phyloP scores from a whole-genome alignment of 129 eudicot genomes.

The Chrysanthemum seticuspe region DNA sequence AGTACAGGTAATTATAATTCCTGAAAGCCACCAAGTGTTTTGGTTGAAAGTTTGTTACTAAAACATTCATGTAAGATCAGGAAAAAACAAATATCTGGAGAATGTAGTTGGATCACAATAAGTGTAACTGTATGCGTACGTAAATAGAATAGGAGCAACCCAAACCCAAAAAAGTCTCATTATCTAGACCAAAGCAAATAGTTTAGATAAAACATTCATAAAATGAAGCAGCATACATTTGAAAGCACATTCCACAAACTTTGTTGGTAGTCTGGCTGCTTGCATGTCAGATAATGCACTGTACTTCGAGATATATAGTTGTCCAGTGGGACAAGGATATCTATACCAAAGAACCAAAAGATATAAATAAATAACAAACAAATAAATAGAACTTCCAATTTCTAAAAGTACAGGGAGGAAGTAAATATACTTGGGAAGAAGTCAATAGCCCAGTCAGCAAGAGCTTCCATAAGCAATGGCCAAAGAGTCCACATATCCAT shows the following conservation, averaged over 20 bases:
- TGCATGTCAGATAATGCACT: slow-evolving; percentile 70
- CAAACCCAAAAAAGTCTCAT: neutral
- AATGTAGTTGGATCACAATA: slow-evolving; percentile 9
- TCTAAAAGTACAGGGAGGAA: neutral
- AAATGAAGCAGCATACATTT: slow-evolving; percentile 44
- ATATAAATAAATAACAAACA: slow-evolving; percentile 1
- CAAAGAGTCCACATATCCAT: slow-evolving; percentile 99
- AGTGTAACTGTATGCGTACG: neutral
- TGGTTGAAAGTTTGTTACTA: neutral
- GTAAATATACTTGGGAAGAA: slow-evolving; percentile 76
- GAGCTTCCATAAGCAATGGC: slow-evolving; percentile 90
- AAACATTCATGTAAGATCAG: neutral
- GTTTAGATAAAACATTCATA: neutral
- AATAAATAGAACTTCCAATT: neutral
- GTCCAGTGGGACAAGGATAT: slow-evolving; percentile 90
- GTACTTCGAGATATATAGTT: slow-evolving; percentile 89
- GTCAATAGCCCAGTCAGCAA: slow-evolving; percentile 96
- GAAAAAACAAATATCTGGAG: neutral
- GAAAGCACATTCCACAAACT: slow-evolving; percentile 93
- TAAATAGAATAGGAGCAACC: neutral
- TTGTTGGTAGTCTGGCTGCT: slow-evolving; percentile 96
- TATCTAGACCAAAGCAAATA: neutral
- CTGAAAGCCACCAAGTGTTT: neutral
- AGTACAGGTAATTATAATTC: neutral
- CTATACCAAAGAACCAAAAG: slow-evolving; percentile 35